Conservation (phyloP, 371 early-diverging fungal species). For the Mortierella polycephala region DNA sequence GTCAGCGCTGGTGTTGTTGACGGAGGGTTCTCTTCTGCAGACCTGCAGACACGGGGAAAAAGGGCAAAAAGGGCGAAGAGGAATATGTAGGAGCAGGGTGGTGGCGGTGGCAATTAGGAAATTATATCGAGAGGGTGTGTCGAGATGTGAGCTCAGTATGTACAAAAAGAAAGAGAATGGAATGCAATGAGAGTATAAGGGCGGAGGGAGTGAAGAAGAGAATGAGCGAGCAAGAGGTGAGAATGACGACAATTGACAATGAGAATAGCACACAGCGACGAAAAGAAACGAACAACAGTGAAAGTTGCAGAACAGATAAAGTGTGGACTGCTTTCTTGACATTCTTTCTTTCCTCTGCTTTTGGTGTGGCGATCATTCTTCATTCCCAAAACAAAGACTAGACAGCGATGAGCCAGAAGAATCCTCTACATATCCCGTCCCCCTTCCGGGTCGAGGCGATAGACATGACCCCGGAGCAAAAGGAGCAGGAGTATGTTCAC, state of each 20-base stretch:
- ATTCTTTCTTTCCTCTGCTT: not conserved
- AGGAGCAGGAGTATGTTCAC: constrained; percentile 88
- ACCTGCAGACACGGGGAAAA: no score
- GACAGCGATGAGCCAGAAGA: constrained; percentile 55
- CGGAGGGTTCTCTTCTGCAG: no score
- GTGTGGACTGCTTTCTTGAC: constrained; percentile 4
- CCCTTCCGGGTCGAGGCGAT: constrained; percentile 57
- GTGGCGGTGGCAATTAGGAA: no score
- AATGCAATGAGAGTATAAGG: not conserved
- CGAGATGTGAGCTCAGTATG: not conserved
- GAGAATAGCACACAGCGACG: not conserved
- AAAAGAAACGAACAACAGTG: not conserved
- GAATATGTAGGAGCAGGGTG: no score
- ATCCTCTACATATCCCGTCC: constrained; percentile 62
- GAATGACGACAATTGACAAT: not conserved
- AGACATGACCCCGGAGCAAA: constrained; percentile 58
- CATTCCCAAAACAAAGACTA: not conserved
- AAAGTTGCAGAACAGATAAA: not conserved
- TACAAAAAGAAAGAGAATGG: not conserved
- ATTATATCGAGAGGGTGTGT: no score
- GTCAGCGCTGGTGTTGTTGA: no score
- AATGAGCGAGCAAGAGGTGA: not conserved
- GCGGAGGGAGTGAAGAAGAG: not conserved
- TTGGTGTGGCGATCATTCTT: not conserved
- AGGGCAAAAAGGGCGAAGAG: no score